phyloP scores from a whole-genome alignment of 257 asterid species.

The Gardenia jasminoides region DNA sequence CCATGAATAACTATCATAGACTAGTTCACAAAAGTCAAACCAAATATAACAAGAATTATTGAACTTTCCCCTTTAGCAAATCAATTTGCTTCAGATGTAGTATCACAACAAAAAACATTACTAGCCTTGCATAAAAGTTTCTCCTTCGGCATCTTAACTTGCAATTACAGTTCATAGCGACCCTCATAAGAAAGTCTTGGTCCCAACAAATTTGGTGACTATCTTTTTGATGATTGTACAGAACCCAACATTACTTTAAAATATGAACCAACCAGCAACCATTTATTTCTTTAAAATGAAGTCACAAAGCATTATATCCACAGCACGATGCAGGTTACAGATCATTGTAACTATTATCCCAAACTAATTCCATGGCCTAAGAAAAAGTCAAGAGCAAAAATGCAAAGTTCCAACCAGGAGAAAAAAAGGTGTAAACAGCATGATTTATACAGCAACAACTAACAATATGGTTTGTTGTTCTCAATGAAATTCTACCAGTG shows the following conservation, averaged over 20 bases:
- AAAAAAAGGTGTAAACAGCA: background rate
- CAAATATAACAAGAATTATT: too few species aligned
- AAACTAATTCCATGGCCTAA: background rate
- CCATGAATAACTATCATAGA: background rate
- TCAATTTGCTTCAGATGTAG: background rate
- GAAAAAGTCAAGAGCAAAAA: background rate
- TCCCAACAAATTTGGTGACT: too few species aligned
- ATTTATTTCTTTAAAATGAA: background rate
- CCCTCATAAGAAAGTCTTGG: too few species aligned
- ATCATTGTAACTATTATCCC: too few species aligned
- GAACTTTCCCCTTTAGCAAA: background rate
- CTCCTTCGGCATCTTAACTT: background rate
- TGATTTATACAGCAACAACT: conserved; percentile 18
- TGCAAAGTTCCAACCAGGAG: background rate
- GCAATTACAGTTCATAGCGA: too few species aligned
- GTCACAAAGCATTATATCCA: background rate
- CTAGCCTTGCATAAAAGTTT: background rate
- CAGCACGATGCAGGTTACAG: too few species aligned
- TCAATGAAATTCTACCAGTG: conserved; percentile 99
- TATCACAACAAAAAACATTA: too few species aligned
- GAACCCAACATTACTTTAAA: background rate
- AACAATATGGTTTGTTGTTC: conserved; percentile 98
- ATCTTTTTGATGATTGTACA: too few species aligned
- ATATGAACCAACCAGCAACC: background rate
- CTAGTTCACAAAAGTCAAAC: too few species aligned